Evolutionary conservation across 139 green algal species (phyloP).

Genomic region (Edaphochlamys debaryana): DNA sequence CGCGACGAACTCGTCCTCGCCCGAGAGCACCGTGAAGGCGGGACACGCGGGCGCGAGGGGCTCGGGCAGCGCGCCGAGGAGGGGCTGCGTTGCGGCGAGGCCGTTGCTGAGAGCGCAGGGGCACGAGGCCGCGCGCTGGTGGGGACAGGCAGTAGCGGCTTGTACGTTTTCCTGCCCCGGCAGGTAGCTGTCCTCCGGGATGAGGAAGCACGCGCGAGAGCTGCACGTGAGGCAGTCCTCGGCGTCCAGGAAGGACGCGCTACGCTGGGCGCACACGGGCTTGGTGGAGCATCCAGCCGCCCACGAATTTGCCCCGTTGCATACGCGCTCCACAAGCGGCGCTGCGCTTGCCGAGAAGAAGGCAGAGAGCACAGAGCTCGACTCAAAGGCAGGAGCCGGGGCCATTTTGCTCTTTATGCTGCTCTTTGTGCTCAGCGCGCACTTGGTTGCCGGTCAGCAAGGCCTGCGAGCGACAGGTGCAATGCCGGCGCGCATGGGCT

Average conservation of each 20-base stretch:
- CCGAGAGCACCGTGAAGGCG: not conserved
- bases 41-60: not conserved
- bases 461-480: too few relatives aligned
- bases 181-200: constrained; percentile 34
- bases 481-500: too few relatives aligned
- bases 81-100: not conserved
- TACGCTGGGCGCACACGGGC: not conserved
- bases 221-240: not conserved
- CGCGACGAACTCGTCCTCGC: not conserved
- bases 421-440: too few relatives aligned
- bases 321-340: not conserved
- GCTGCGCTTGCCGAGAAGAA: not conserved
- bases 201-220: not conserved
- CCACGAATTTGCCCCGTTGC: not conserved
- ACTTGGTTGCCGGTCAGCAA: too few relatives aligned
- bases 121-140: not conserved
- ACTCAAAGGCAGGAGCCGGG: not conserved
- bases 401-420: too few relatives aligned
- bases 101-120: not conserved
- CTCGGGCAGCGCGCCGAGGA: not conserved
- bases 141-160: not conserved
- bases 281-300: not conserved
- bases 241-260: constrained; percentile 21
- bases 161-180: not conserved
- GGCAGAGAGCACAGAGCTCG: not conserved